Conservation (phyloP, 2,329 filamentous ascomycete species). For the Penicillium sp. region DNA sequence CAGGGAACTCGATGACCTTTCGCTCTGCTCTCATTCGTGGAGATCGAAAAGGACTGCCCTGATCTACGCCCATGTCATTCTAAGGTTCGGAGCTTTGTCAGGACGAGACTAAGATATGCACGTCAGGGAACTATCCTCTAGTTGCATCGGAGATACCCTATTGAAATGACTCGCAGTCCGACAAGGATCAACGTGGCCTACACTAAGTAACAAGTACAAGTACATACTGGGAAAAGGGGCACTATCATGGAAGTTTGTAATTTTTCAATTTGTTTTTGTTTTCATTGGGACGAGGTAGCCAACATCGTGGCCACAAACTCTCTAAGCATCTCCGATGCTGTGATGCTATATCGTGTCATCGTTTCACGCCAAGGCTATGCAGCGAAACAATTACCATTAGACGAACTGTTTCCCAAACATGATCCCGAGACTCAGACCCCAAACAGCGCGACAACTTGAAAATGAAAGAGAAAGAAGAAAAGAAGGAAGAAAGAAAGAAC, state of each 20-base stretch:
- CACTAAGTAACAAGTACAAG: not conserved
- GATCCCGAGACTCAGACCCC: conserved; percentile 2
- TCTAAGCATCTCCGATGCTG: not conserved
- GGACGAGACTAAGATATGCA: not conserved
- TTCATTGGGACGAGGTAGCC: not conserved
- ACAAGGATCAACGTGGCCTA: too few species aligned
- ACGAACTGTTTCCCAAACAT: conserved; percentile 5
- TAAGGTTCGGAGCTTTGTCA: not conserved
- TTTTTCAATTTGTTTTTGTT: not conserved
- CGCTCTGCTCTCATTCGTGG: conserved; percentile 13
- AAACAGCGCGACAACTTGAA: conserved; percentile 1
- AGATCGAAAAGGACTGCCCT: not conserved
- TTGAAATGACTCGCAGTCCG: not conserved
- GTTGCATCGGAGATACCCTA: not conserved
- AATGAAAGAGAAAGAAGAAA: not conserved
- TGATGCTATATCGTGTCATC: not conserved
- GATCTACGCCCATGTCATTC: not conserved
- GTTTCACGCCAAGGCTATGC: conserved; percentile 6
- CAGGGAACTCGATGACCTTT: conserved; percentile 13
- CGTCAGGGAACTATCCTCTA: conserved; percentile 2
- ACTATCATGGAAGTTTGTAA: not conserved
- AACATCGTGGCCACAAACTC: not conserved
- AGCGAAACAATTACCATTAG: conserved; percentile 12
- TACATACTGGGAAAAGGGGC: not conserved
- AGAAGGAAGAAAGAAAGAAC: not conserved